Base-by-base conservation (phyloP, 495 filamentous ascomycete genomes). In the Parmelia sp. region DNA sequence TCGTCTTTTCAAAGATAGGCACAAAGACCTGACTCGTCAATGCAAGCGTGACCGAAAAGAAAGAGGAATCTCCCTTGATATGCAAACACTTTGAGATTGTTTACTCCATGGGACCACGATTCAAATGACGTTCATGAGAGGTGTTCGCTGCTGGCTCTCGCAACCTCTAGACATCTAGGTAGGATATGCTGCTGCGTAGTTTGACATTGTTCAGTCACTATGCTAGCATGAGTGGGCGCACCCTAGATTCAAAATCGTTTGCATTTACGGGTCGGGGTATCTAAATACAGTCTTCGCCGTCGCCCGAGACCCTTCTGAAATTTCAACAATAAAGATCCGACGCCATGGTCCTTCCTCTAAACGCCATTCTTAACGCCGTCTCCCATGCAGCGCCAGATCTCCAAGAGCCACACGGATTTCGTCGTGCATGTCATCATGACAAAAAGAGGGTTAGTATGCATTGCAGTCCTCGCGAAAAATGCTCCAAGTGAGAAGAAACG, bases 211-310 rank as follows among this genome's bases (percentile, higher is more conserved):
- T 19, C 27, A 11, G 49, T 29, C 31, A 53, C 27, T 29, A 33
- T 55, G 15, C 9, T 9, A 23, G 17, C 29, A 33, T 33, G 2
- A 33, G 51, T 33, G 51, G 29, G 29, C 29, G 10, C 6, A 12
- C 39, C 29, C 10, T n/a, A 33, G 39, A 33, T 44, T 29, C 11
- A 35, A 51, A 53, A 39, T 36, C 31, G 29, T 60, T 60, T 56
- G 36, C 25, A 64, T 64, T 31, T 44, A 53, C 62, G 42, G 62
- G 62, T 51, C 62, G 57, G 62, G 62, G 62, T 64, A 64, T 64
- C 62, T 64, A 58, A 64, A 31, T 64, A 64, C 62, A 64, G 56
- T 64, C 56, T 64, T 49, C 62, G 42, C 40, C 40, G 4, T 45
- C 62, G 56, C 56, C 62, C 39, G 37, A 31, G 62, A 64, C 57